phyloP scores from a whole-genome alignment of 768 basidiomycete genomes.

The Boletus coccyginus region DNA sequence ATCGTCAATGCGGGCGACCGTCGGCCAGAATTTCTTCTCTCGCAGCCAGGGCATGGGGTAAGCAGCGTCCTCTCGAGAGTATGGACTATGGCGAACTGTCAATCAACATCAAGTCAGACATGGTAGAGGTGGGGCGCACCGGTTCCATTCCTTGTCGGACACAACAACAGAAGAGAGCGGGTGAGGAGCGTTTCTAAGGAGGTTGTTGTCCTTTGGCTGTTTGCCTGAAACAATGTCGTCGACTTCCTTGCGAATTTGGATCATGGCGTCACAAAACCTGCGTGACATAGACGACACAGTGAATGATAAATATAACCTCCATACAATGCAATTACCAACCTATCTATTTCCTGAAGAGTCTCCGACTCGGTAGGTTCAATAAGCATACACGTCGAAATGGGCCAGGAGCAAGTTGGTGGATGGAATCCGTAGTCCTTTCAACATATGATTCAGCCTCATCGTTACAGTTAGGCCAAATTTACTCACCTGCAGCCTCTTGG shows the following conservation, averaged over 20 bases:
- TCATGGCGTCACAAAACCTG: conserved; percentile 98
- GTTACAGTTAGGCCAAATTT: neutral
- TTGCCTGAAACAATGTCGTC: conserved; percentile 84
- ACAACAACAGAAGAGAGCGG: conserved; percentile 69
- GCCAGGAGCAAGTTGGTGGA: conserved; percentile 98
- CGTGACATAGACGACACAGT: neutral
- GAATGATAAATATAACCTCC: neutral
- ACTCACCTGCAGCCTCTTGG: conserved; percentile 87
- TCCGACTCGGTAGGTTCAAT: conserved; percentile 99
- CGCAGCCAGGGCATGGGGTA: conserved; percentile 82
- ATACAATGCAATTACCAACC: conserved; percentile 38
- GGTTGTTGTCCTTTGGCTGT: conserved; percentile 88
- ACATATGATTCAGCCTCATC: neutral
- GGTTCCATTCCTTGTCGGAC: conserved; percentile 83
- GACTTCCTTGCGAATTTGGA: conserved; percentile 89
- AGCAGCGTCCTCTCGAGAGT: conserved; percentile 85
- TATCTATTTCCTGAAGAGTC: conserved; percentile 88
- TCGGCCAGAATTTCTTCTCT: conserved; percentile 96
- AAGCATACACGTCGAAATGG: conserved; percentile 93
- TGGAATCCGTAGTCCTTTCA: conserved; percentile 87
- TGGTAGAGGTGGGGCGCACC: conserved; percentile 42
- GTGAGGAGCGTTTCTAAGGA: conserved; percentile 94
- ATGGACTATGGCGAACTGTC: conserved; percentile 55
- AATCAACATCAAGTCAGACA: conserved; percentile 10
- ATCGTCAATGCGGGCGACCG: conserved; percentile 89